Conservation (phyloP, 2,329 filamentous ascomycete genomes). For the Sarocladium strictum region DNA sequence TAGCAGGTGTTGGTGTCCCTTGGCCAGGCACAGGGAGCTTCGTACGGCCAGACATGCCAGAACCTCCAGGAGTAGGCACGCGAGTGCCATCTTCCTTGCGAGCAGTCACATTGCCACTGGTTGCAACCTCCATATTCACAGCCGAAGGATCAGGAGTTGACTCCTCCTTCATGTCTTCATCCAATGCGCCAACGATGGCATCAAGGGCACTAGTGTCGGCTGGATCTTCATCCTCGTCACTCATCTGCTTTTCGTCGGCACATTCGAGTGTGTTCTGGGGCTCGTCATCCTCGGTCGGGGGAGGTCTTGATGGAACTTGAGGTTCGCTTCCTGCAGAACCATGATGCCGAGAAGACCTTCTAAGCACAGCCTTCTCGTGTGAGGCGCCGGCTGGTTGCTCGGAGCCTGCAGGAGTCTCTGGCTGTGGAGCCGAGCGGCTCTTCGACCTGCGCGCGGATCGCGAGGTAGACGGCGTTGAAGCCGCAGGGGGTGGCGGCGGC, state of each 20-base stretch:
- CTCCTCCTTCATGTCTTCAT: slow-evolving; percentile 70
- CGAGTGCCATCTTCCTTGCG: slow-evolving; percentile 87
- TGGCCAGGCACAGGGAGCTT: slow-evolving; percentile 18
- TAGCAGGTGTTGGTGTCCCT: slow-evolving; percentile 40
- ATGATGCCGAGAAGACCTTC: slow-evolving; percentile 59
- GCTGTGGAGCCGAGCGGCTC: slow-evolving; percentile 29
- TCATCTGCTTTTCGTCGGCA: slow-evolving; percentile 82
- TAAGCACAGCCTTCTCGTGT: slow-evolving; percentile 52
- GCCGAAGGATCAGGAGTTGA: slow-evolving; percentile 66
- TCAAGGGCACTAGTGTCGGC: slow-evolving; percentile 67
- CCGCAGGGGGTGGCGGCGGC: slow-evolving; percentile 29
- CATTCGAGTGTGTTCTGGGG: slow-evolving; percentile 75
- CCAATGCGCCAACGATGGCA: slow-evolving; percentile 83
- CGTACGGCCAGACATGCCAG: slow-evolving; percentile 14
- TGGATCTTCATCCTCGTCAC: slow-evolving; percentile 64
- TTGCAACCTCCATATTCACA: slow-evolving; percentile 84
- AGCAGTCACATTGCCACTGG: slow-evolving; percentile 81
- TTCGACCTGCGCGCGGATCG: slow-evolving; percentile 40
- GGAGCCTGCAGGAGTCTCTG: slow-evolving; percentile 34
- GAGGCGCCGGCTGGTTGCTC: slow-evolving; percentile 42
- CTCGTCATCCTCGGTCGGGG: slow-evolving; percentile 53
- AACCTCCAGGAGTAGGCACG: slow-evolving; percentile 73
- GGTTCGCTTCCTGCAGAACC: slow-evolving; percentile 42
- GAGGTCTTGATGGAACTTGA: slow-evolving; percentile 42
- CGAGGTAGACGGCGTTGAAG: slow-evolving; percentile 36